Conservation (phyloP, 2,329 filamentous ascomycete genomes). For the Trichoderma harzianum region DNA sequence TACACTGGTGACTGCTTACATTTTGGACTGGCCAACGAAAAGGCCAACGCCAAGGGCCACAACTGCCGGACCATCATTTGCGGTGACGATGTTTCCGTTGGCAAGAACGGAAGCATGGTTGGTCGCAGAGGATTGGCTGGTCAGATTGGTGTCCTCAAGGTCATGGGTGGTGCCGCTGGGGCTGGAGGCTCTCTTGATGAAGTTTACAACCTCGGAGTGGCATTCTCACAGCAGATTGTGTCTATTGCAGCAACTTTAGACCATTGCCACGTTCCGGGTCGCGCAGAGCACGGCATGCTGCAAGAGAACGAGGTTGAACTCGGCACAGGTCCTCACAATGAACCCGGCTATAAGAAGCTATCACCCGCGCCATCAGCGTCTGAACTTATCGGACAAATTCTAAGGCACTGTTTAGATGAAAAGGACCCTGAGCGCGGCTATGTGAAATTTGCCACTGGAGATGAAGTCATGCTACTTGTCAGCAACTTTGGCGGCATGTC, state of each 20-base stretch:
- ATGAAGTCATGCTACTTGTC: conserved; percentile 52
- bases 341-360: conserved; percentile 58
- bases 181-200: conserved; percentile 47
- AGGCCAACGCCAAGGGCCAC: conserved; percentile 52
- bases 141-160: conserved; percentile 57
- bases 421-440: conserved; percentile 49
- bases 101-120: conserved; percentile 54
- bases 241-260: conserved; percentile 58
- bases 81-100: conserved; percentile 64
- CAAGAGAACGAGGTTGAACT: conserved; percentile 54
- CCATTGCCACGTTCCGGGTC: conserved; percentile 57
- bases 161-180: conserved; percentile 50
- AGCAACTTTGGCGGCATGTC: conserved; percentile 61
- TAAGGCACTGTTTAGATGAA: conserved; percentile 58
- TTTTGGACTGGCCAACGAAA: conserved; percentile 58
- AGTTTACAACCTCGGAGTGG: conserved; percentile 48
- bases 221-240: conserved; percentile 50
- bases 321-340: conserved; percentile 66
- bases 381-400: conserved; percentile 53
- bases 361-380: conserved; percentile 48
- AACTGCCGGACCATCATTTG: conserved; percentile 57
- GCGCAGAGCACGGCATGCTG: conserved; percentile 47
- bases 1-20: conserved; percentile 64
- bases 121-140: conserved; percentile 61
- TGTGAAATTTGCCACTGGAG: conserved; percentile 44